These are phyloP conservation scores for Trichoderma erinaceum DNA, from an alignment of 495 filamentous ascomycete genomes.

Conservation along the genomic window DNA sequence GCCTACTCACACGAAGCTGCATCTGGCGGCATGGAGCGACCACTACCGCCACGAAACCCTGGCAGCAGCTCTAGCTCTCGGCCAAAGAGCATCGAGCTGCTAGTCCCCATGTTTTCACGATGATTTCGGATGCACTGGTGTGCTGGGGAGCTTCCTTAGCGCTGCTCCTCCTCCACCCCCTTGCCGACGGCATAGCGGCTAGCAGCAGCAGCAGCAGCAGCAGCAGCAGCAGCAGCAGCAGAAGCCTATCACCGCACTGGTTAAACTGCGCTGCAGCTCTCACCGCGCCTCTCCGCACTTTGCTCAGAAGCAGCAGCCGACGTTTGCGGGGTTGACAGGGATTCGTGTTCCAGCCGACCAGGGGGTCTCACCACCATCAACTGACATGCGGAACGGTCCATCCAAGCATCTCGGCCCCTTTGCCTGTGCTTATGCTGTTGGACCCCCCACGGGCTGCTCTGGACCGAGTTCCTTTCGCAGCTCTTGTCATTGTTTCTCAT, in stretches of 20 bases:
- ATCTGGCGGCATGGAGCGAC: slow-evolving; percentile 33
- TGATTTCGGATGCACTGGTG: slow-evolving; percentile 21
- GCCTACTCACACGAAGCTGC: slow-evolving; percentile 26
- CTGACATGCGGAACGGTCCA: not conserved
- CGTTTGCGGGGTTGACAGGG: slow-evolving; percentile 11
- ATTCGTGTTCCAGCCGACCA: not conserved
- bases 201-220: slow-evolving; percentile 1
- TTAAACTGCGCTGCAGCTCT: not conserved
- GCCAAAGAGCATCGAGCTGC: slow-evolving; percentile 46
- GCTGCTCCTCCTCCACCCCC: not conserved
- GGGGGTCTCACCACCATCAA: slow-evolving; percentile 3
- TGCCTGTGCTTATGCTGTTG: not conserved
- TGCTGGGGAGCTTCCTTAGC: not conserved
- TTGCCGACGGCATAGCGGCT: slow-evolving; percentile 6
- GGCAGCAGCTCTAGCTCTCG: slow-evolving; percentile 34
- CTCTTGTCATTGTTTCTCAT: not conserved
- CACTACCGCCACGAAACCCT: slow-evolving; percentile 38
- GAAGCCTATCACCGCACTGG: slow-evolving; percentile 7
- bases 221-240: slow-evolving; percentile 3
- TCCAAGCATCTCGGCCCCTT: not conserved
- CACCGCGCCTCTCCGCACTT: slow-evolving; percentile 12
- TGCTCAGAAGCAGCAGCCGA: not conserved
- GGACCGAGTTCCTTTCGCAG: not conserved
- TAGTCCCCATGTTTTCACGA: slow-evolving; percentile 43
- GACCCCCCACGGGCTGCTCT: not conserved